phyloP scores from a whole-genome alignment of 345 rosid genomes.

The Eutrema heterophyllum region DNA sequence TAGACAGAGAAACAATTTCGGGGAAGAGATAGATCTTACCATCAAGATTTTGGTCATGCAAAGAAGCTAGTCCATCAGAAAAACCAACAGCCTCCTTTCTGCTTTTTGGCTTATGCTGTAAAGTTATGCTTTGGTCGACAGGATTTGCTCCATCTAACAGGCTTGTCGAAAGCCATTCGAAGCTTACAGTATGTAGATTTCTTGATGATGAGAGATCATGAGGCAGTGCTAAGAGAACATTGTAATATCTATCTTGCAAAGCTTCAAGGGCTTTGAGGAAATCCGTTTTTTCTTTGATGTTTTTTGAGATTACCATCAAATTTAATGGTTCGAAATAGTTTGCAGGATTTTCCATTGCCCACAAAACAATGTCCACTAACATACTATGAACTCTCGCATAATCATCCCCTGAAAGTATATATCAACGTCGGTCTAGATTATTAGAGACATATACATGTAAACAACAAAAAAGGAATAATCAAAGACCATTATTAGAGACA shows the following conservation, averaged over 20 bases:
- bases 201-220: background rate
- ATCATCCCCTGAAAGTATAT: background rate
- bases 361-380: background rate
- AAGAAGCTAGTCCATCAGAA: background rate
- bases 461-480: no score
- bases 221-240: background rate
- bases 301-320: background rate
- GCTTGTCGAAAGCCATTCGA: no score
- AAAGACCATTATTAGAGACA: no score
- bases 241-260: background rate
- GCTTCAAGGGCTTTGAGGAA: background rate
- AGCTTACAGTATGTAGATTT: no score
- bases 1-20: background rate
- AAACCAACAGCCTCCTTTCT: background rate
- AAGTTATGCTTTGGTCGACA: no score
- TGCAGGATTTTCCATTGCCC: background rate
- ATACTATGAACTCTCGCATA: background rate
- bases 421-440: no score
- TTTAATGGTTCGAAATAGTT: background rate
- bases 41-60: accelerated
- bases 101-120: background rate
- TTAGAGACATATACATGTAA: no score
- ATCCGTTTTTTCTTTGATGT: background rate
- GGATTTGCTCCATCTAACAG: no score
- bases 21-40: background rate